Evolutionary conservation across 192 early-diverging fungal genomes (phyloP).

Genomic region (Podila epicladia): DNA sequence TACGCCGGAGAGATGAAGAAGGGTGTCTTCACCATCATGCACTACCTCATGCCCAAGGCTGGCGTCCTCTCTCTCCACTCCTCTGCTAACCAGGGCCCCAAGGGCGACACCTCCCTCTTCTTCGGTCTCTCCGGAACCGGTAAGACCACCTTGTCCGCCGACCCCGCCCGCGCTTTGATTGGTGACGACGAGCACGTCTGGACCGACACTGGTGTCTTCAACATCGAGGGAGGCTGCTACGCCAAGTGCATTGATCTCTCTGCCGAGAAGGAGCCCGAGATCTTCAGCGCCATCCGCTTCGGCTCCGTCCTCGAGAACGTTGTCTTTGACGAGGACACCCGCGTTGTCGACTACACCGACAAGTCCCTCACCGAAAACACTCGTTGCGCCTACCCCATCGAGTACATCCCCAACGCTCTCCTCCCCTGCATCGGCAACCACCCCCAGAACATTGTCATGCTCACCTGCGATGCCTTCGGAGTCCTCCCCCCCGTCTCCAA

Average conservation of each 20-base stretch:
- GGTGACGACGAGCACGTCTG: constrained; percentile 99
- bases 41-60: constrained; percentile 97
- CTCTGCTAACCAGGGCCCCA: constrained; percentile 92
- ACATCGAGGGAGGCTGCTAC: constrained; percentile 99
- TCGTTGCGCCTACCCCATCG: constrained; percentile 95
- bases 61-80: constrained; percentile 92
- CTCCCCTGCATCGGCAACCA: constrained; percentile 89
- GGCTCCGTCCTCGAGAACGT: constrained; percentile 98
- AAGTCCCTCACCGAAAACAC: constrained; percentile 93
- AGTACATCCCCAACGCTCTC: constrained; percentile 94
- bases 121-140: constrained; percentile 98
- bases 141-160: constrained; percentile 97
- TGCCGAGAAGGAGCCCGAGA: constrained; percentile 98
- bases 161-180: constrained; percentile 92
- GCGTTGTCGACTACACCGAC: constrained; percentile 87
- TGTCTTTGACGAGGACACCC: constrained; percentile 79
- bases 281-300: constrained; percentile 95
- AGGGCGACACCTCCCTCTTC: constrained; percentile 95
- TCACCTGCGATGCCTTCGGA: constrained; percentile 98
- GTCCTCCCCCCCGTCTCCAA: constrained; percentile 94
- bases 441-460: constrained; percentile 94
- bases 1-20: constrained; percentile 99
- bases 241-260: constrained; percentile 97
- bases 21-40: constrained; percentile 98
- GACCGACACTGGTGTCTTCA: constrained; percentile 96